Conservation (phyloP, 441 rosid genomes). For the Bocquillonia castaneifolia region DNA sequence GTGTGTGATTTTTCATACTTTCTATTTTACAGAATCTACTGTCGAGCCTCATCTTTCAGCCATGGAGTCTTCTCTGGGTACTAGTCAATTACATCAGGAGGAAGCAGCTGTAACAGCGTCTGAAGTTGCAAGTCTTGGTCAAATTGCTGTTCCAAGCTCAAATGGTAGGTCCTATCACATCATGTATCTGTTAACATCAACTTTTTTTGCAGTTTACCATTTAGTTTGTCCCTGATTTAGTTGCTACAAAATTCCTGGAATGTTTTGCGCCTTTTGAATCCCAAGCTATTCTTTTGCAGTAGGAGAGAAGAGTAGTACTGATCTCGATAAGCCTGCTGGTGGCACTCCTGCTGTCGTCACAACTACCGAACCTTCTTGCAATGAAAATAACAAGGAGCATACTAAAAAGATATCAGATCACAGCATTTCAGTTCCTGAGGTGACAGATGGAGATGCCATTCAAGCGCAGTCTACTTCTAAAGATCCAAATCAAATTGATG, state of each 20-base stretch:
- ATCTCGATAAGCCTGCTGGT: slow-evolving; percentile 38
- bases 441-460: slow-evolving; percentile 24
- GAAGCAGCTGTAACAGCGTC: slow-evolving; percentile 22
- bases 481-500: slow-evolving; percentile 37
- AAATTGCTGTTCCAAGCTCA: slow-evolving; percentile 20
- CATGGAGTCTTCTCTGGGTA: slow-evolving; percentile 12
- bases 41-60: slow-evolving; percentile 25
- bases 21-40: slow-evolving; percentile 24
- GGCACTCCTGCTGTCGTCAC: slow-evolving; percentile 42
- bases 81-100: slow-evolving; percentile 21
- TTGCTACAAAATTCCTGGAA: slow-evolving; percentile 17
- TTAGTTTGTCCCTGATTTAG: background rate
- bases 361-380: slow-evolving; percentile 38
- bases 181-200: background rate
- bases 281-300: slow-evolving; percentile 27
- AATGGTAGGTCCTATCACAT: slow-evolving; percentile 28
- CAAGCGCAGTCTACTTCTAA: slow-evolving; percentile 31
- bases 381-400: slow-evolving; percentile 34
- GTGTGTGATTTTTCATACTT: background rate
- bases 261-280: slow-evolving; percentile 34
- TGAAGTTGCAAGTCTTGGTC: slow-evolving; percentile 24
- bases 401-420: slow-evolving; percentile 34
- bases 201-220: background rate
- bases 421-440: slow-evolving; percentile 29
- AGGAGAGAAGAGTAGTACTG: slow-evolving; percentile 35